These are phyloP conservation scores for Venturia effusa DNA, from an alignment of 2,329 filamentous ascomycete genomes.

Conservation along the genomic window DNA sequence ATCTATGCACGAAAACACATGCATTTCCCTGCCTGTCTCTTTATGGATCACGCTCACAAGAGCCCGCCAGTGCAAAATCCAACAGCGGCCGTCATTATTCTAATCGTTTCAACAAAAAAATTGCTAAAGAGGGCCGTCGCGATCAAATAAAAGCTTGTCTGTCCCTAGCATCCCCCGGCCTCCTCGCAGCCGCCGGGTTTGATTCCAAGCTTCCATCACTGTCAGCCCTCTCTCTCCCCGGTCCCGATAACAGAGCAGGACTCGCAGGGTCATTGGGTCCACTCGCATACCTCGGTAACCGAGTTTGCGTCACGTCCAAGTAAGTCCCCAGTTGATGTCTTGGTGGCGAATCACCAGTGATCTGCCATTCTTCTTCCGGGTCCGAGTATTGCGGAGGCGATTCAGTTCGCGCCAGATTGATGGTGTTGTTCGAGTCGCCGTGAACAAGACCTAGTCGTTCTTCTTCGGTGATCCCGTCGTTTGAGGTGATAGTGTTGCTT, in stretches of 20 bases:
- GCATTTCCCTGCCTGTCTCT: not conserved
- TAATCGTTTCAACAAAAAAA: not conserved
- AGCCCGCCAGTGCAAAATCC: not conserved
- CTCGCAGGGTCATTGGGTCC: not conserved
- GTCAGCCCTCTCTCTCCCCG: not conserved
- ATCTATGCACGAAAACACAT: not conserved
- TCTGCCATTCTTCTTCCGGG: slow-evolving; percentile 9
- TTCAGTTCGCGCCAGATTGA: slow-evolving; percentile 10
- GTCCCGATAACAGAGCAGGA: not conserved
- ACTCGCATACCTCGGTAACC: slow-evolving; percentile 2
- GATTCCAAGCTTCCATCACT: not conserved
- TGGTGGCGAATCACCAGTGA: slow-evolving; percentile 3
- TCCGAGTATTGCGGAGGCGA: slow-evolving; percentile 10
- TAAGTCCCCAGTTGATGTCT: not conserved
- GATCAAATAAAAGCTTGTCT: not conserved
- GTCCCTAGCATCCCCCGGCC: not conserved
- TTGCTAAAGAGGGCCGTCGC: not conserved
- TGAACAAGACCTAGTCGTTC: slow-evolving; percentile 75
- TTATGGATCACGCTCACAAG: not conserved
- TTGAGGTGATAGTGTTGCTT: slow-evolving; percentile 24
- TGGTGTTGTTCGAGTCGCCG: slow-evolving; percentile 43
- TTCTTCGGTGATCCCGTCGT: slow-evolving; percentile 61
- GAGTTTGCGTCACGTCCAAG: slow-evolving; percentile 6
- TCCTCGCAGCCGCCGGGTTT: not conserved
- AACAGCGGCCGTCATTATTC: not conserved